Evolutionary conservation across 495 filamentous ascomycete species (phyloP).

Genomic region (Penicillium ochrochloron): DNA sequence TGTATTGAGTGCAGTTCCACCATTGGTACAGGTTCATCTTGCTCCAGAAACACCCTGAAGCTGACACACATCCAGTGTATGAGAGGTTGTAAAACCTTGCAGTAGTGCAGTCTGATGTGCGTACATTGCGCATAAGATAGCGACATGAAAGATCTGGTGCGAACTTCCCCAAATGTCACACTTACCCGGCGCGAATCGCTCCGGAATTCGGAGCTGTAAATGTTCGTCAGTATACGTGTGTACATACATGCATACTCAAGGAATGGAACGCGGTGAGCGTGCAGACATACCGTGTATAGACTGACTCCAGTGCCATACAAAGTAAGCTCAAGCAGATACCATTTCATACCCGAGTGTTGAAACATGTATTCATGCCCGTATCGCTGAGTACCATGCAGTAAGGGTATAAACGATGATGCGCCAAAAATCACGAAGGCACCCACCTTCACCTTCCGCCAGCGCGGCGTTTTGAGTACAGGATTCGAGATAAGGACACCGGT

Average conservation of each 20-base stretch:
- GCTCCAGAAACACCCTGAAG: neutral
- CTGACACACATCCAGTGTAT: neutral
- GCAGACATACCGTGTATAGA: neutral
- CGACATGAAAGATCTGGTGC: conserved; percentile 5
- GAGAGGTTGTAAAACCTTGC: neutral
- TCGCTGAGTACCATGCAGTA: neutral
- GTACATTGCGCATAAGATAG: conserved; percentile 6
- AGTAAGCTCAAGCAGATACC: conserved; percentile 1
- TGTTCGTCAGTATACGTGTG: neutral
- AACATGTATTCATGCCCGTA: neutral
- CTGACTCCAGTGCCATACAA: neutral
- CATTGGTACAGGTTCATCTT: neutral
- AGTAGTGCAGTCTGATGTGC: neutral
- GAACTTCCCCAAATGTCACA: conserved; percentile 5
- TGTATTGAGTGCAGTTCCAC: neutral
- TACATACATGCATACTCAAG: too few species aligned
- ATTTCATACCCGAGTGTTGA: neutral
- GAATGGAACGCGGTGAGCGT: too few species aligned
- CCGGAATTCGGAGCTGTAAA: conserved; percentile 1
- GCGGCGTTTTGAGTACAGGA: neutral
- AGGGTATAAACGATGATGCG: neutral
- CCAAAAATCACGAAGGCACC: neutral
- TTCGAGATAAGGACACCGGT: neutral
- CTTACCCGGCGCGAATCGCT: neutral
- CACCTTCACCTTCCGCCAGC: conserved; percentile 4